These are phyloP conservation scores for Cutaneotrichosporon curvatum DNA, from an alignment of 1,284 basidiomycete species.

Conservation along the genomic window DNA sequence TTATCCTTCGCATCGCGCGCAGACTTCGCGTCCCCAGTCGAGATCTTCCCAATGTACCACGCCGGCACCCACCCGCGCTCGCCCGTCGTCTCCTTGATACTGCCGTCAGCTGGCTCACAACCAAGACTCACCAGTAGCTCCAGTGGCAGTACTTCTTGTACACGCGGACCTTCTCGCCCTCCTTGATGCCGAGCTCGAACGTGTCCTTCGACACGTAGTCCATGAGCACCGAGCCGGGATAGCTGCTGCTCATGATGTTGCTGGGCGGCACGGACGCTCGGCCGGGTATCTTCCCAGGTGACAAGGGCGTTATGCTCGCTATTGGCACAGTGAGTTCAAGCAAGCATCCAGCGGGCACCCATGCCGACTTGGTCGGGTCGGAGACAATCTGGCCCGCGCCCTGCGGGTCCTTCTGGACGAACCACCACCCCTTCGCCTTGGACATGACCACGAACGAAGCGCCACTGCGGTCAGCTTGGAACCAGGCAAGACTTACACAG, in stretches of 20 bases:
- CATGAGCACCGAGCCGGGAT: conserved; percentile 89
- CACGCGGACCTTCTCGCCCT: conserved; percentile 79
- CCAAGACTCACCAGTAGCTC: conserved; percentile 55
- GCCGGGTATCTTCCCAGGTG: conserved; percentile 20
- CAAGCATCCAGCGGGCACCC: conserved; percentile 79
- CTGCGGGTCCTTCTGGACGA: conserved; percentile 86
- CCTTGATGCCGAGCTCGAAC: conserved; percentile 76
- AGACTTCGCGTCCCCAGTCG: conserved; percentile 5
- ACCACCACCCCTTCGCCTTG: conserved; percentile 96
- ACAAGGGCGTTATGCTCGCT: conserved; percentile 21
- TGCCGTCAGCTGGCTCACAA: conserved; percentile 1
- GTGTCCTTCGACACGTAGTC: conserved; percentile 85
- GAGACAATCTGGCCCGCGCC: conserved; percentile 72
- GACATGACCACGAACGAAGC: conserved; percentile 90
- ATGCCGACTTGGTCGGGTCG: conserved; percentile 68
- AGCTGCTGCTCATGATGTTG: conserved; percentile 85
- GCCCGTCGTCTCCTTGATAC: conserved; percentile 78
- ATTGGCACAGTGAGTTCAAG: conserved; percentile 77
- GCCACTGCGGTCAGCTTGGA: conserved; percentile 46
- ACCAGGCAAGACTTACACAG: conserved; percentile 56
- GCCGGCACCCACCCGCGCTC: conserved; percentile 83
- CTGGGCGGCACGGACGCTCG: conserved; percentile 66
- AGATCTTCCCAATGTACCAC: conserved; percentile 45
- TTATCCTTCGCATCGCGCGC: background rate
- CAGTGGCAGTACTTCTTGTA: conserved; percentile 98